These are phyloP conservation scores for Colletotrichum agaves DNA, from an alignment of 2,329 filamentous ascomycete species.

Conservation along the genomic window DNA sequence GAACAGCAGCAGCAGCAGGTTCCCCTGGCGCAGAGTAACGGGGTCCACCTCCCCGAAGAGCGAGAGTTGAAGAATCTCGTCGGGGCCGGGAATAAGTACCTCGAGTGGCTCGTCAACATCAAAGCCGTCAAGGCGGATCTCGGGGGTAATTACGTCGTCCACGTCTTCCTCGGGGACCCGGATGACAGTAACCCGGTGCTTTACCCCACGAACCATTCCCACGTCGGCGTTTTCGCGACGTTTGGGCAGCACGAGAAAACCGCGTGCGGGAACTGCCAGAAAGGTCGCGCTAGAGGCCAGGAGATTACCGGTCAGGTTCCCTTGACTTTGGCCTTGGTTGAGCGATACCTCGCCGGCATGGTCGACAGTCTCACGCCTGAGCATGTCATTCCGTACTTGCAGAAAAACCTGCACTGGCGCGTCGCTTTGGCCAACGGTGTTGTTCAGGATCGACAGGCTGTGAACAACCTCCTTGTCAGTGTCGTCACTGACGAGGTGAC, in stretches of 20 bases:
- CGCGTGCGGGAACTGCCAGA: conserved; percentile 41
- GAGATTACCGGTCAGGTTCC: conserved; percentile 44
- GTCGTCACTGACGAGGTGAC: conserved; percentile 30
- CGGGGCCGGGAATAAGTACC: conserved; percentile 45
- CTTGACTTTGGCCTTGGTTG: conserved; percentile 44
- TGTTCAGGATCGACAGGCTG: conserved; percentile 1
- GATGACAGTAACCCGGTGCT: conserved; percentile 52
- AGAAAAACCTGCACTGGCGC: conserved; percentile 41
- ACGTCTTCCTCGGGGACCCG: conserved; percentile 62
- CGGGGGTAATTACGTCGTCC: conserved; percentile 62
- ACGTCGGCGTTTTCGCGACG: conserved; percentile 59
- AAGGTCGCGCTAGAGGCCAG: conserved; percentile 34
- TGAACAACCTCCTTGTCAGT: conserved; percentile 20
- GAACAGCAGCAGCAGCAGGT: neutral
- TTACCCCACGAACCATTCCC: conserved; percentile 55
- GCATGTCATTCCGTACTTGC: conserved; percentile 43
- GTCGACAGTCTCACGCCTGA: conserved; percentile 39
- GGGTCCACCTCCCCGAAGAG: neutral
- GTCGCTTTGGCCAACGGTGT: conserved; percentile 41
- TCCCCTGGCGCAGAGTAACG: neutral
- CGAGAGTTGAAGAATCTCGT: conserved; percentile 20
- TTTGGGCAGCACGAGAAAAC: conserved; percentile 47
- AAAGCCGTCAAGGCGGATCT: conserved; percentile 61
- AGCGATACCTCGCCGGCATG: conserved; percentile 40
- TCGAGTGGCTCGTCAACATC: conserved; percentile 67